Conservation (phyloP, 2,329 filamentous ascomycete species). For the Chaetomium strumarium region DNA sequence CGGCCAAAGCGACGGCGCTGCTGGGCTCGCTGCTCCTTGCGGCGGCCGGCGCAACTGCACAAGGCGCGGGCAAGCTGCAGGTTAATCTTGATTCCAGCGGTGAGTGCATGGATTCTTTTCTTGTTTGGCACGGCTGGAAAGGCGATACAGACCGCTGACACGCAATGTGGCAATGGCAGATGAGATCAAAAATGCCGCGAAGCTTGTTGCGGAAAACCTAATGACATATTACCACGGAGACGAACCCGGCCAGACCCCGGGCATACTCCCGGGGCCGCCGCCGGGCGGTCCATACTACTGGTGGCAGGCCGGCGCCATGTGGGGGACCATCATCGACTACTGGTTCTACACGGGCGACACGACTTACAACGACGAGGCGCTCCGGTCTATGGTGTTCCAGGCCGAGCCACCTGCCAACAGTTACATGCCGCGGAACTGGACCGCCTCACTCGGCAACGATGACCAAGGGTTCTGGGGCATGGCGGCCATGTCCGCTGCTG, state of each 20-base stretch:
- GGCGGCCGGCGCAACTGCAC: constrained; percentile 7
- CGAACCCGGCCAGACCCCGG: constrained; percentile 37
- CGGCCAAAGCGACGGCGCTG: constrained; percentile 14
- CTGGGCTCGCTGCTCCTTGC: constrained; percentile 14
- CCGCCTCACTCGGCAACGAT: constrained; percentile 44
- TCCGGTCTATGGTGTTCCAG: constrained; percentile 26
- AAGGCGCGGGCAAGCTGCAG: constrained; percentile 8
- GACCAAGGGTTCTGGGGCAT: constrained; percentile 64
- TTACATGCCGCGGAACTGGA: constrained; percentile 29
- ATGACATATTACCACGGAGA: constrained; percentile 41
- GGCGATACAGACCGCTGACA: neutral
- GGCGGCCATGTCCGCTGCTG: constrained; percentile 47
- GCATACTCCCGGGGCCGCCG: constrained; percentile 44
- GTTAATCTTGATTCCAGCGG: constrained; percentile 19
- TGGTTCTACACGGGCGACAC: constrained; percentile 57
- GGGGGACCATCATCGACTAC: constrained; percentile 58
- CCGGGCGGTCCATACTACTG: constrained; percentile 51
- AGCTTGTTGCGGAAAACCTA: constrained; percentile 39
- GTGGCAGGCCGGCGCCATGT: constrained; percentile 61
- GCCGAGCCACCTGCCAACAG: constrained; percentile 24
- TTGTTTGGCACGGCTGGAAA: neutral
- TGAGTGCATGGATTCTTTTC: constrained; percentile 1
- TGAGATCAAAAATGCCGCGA: constrained; percentile 22
- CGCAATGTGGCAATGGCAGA: constrained; percentile 6
- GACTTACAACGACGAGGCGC: constrained; percentile 46